Base-by-base conservation (phyloP, 345 rosid genomes). In the Ceriops tagal region DNA sequence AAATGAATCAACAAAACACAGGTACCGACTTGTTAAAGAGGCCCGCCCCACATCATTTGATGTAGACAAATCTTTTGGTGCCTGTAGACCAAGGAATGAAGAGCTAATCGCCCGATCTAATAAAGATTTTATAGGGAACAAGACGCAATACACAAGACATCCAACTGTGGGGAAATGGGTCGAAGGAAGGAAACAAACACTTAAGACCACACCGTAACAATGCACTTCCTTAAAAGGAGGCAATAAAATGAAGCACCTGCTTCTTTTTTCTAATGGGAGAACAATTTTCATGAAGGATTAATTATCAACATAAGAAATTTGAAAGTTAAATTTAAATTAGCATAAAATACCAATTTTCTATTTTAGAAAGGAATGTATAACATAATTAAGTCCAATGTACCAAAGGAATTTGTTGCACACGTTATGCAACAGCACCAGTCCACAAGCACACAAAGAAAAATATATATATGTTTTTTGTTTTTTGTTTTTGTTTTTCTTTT, bases 51-150 rank as follows among this genome's bases (percentile, higher is more conserved):
- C n/a, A n/a, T n/a, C n/a, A n/a, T n/a, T n/a, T n/a, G 21, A 95
- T 87, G 73, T 86, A 92, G 65, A 88, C 88, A 77, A 87, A 92
- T 83, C 92, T 84, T 80, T 89, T 92, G 35, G 90, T 92, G 78
- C 96, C 99, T 95, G n/a, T 10, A 64, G 20, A 35, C 31, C 60
- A 63, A 8, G 30, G 59, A 63, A 37, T 62, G 21, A 62, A 5
- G 20, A 8, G 1, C 22, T 18, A 47, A 70, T 46, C 8, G 43
- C 64, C 24, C 37, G 55, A 51, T n/a, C n/a, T 3, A 64, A 30
- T 32, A 19, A 43, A 43, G n/a, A 15, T 10, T 43, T 11, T 43
- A 10, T 5, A 56, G n/a, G 18, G 18, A 10, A 27, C 2, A 22
- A 22, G 28, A 56, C 59, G 10, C 24, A 21, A 56, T 8, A 56